Evolutionary conservation across 306 rosid genomes (phyloP).

Genomic region (Arachis stenosperma): DNA sequence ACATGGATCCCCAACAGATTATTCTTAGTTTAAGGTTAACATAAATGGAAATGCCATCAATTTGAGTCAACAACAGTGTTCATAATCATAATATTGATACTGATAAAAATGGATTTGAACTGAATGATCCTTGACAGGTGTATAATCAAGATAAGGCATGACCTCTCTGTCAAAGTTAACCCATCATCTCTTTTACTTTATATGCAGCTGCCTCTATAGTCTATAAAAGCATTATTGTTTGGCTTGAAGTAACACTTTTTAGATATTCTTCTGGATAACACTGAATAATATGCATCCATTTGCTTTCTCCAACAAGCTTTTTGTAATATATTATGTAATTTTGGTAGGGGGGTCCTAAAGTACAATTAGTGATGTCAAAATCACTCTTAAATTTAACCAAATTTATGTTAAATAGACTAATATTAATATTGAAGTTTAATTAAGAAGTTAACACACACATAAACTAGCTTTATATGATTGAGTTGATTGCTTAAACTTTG

Average conservation of each 20-base stretch:
- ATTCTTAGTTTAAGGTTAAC: background rate
- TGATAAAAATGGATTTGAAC: too few relatives aligned
- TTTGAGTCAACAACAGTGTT: slow-evolving; percentile 3
- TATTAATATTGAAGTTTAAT: too few relatives aligned
- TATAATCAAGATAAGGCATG: slow-evolving; percentile 14
- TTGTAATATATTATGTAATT: background rate
- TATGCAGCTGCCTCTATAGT: slow-evolving; percentile 19
- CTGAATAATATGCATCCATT: slow-evolving; percentile 14
- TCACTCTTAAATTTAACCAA: background rate
- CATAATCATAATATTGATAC: too few relatives aligned
- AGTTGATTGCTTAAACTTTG: background rate
- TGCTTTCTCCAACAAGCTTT: background rate
- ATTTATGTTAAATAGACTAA: too few relatives aligned
- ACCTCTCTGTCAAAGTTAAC: slow-evolving; percentile 3
- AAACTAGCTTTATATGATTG: background rate
- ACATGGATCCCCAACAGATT: slow-evolving; percentile 3
- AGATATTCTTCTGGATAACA: background rate
- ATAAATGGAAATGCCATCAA: background rate
- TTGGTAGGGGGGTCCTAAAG: background rate
- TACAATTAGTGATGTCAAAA: slow-evolving; percentile 3
- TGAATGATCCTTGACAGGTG: background rate
- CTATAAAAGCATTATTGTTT: slow-evolving; percentile 4
- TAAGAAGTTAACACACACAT: background rate
- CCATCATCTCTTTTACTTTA: background rate
- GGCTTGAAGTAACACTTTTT: background rate